Percentiles rank a stretch among this genome's conserved stretches.
These are phyloP conservation scores for Corchorus olitorius DNA, from an alignment of 345 rosid genomes.

Conservation along the genomic window DNA sequence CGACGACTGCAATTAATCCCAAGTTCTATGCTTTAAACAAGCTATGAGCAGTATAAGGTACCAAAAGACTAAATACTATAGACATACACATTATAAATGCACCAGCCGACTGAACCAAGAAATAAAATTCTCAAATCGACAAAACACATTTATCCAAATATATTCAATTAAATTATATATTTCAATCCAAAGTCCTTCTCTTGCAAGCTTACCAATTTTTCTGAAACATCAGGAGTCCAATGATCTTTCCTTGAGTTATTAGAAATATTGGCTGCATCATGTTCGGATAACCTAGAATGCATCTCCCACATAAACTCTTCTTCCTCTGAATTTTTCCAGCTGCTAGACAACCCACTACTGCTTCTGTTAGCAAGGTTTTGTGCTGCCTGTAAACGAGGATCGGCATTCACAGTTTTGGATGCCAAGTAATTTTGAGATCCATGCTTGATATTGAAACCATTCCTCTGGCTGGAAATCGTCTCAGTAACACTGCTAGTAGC, in stretches of 20 bases:
- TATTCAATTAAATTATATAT: not conserved
- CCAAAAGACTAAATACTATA: not conserved
- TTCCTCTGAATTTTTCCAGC: constrained; percentile 97
- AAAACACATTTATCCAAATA: constrained; percentile 11
- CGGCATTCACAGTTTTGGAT: constrained; percentile 48
- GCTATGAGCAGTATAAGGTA: not conserved
- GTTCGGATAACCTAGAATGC: constrained; percentile 69
- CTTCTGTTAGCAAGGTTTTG: constrained; percentile 44
- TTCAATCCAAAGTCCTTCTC: not conserved
- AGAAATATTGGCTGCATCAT: constrained; percentile 46
- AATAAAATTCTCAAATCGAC: not conserved
- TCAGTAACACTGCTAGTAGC: constrained; percentile 51
- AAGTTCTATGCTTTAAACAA: not conserved
- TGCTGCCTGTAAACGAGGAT: constrained; percentile 37
- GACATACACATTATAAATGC: not conserved
- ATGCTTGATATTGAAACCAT: constrained; percentile 60
- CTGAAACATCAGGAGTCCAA: constrained; percentile 57
- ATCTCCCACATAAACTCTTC: constrained; percentile 98
- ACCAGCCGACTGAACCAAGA: not conserved
- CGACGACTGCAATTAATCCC: not conserved
- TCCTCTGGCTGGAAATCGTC: constrained; percentile 57
- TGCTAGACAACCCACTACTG: constrained; percentile 49
- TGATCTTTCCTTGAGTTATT: constrained; percentile 50
- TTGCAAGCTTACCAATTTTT: constrained; percentile 62
- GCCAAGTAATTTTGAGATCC: constrained; percentile 48